A percentile compares a stretch with the other conserved stretches of the same genome.
These are phyloP conservation scores for Strobilomyces confusus DNA, from an alignment of 768 basidiomycete genomes.

Conservation along the genomic window DNA sequence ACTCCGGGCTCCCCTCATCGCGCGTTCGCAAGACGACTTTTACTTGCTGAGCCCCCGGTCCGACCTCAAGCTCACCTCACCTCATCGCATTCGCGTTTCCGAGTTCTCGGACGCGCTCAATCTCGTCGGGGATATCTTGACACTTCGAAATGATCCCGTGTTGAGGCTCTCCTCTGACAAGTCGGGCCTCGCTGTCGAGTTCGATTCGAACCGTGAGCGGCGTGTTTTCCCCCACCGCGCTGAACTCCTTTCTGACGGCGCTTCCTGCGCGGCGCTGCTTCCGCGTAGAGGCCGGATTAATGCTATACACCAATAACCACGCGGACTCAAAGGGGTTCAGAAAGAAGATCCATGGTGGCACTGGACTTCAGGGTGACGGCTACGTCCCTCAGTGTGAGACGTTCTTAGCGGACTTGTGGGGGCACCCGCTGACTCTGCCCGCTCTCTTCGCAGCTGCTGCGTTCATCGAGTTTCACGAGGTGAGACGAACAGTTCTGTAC, in stretches of 20 bases:
- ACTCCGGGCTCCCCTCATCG: background rate
- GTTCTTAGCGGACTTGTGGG: no score
- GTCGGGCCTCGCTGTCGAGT: constrained; percentile 57
- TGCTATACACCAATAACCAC: constrained; percentile 67
- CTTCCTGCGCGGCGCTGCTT: background rate
- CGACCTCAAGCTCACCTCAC: constrained; percentile 32
- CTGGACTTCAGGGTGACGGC: constrained; percentile 54
- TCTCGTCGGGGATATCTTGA: constrained; percentile 35
- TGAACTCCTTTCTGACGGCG: no score
- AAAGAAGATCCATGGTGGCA: constrained; percentile 74
- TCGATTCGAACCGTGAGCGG: constrained; percentile 65
- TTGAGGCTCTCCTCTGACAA: constrained; percentile 52
- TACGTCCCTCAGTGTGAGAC: constrained; percentile 56
- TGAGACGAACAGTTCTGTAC: constrained; percentile 15
- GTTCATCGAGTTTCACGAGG: constrained; percentile 69
- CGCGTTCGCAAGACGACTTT: constrained; percentile 51
- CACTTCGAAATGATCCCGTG: constrained; percentile 37
- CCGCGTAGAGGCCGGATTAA: constrained; percentile 60
- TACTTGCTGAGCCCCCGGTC: constrained; percentile 48
- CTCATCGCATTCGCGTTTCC: constrained; percentile 44
- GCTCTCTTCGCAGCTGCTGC: constrained; percentile 43
- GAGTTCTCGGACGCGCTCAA: constrained; percentile 42
- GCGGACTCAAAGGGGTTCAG: constrained; percentile 46
- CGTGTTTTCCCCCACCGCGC: background rate
- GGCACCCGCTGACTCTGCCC: background rate